These are phyloP conservation scores for Kokia cookei DNA, from an alignment of 441 rosid species.

Conservation along the genomic window DNA sequence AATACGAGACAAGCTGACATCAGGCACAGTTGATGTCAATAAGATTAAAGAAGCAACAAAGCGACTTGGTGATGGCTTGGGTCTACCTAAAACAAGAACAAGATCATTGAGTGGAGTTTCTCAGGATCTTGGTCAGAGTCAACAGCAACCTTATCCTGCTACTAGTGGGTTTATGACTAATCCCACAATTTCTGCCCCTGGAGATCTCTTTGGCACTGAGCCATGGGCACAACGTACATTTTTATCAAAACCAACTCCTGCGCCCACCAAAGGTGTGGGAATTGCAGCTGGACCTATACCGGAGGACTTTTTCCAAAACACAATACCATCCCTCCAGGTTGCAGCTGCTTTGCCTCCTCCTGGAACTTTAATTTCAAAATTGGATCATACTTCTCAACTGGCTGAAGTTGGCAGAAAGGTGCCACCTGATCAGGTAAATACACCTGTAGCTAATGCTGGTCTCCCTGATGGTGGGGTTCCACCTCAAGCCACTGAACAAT, in stretches of 20 bases:
- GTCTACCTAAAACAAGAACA: constrained; percentile 63
- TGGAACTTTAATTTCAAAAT: constrained; percentile 74
- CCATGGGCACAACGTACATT: constrained; percentile 46
- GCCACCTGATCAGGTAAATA: constrained; percentile 33
- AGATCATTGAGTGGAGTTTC: constrained; percentile 53
- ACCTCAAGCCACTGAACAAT: constrained; percentile 51
- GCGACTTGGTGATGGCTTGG: constrained; percentile 82
- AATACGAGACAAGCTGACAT: constrained; percentile 86
- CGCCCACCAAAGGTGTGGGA: constrained; percentile 33
- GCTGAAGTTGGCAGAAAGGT: constrained; percentile 33
- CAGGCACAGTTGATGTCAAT: constrained; percentile 76
- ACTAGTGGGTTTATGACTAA: constrained; percentile 27
- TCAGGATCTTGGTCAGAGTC: constrained; percentile 63
- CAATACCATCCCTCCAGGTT: constrained; percentile 82
- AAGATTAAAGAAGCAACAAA: constrained; percentile 95
- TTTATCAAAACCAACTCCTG: constrained; percentile 48
- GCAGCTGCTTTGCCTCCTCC: constrained; percentile 84
- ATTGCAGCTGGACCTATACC: constrained; percentile 71
- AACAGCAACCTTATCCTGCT: constrained; percentile 45
- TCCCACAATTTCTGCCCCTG: constrained; percentile 48
- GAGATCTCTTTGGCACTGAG: constrained; percentile 65
- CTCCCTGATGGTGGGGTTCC: constrained; percentile 82
- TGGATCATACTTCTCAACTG: constrained; percentile 61
- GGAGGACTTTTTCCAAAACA: constrained; percentile 92
- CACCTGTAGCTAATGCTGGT: constrained; percentile 46